Evolutionary conservation across 768 basidiomycete species (phyloP).

Genomic region (Tulasnella calospora): DNA sequence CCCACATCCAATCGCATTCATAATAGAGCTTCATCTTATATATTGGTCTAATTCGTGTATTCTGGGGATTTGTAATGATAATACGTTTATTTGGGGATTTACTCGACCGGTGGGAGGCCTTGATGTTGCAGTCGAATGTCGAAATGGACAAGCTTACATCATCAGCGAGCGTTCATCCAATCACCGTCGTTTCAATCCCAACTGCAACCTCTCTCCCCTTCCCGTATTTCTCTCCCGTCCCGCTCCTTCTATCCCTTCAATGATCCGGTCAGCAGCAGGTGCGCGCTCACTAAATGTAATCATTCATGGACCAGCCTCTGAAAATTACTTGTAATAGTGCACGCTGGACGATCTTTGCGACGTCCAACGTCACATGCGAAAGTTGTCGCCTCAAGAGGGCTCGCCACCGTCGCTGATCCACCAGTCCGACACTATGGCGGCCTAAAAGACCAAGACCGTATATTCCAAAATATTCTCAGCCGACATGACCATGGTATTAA

Average conservation of each 20-base stretch:
- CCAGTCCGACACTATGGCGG: slow-evolving; percentile 91
- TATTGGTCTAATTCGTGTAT: background rate
- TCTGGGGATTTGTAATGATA: background rate
- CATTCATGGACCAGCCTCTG: background rate
- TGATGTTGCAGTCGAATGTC: background rate
- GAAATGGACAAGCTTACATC: background rate
- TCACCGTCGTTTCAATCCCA: slow-evolving; percentile 14
- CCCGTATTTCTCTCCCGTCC: slow-evolving; percentile 14
- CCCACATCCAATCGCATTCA: background rate
- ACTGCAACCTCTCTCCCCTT: slow-evolving; percentile 3
- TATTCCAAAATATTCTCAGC: slow-evolving; percentile 87
- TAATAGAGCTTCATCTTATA: background rate
- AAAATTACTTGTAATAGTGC: background rate
- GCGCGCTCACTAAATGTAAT: background rate
- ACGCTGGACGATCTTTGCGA: slow-evolving; percentile 13
- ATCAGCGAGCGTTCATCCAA: slow-evolving; percentile 1
- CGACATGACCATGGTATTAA: slow-evolving; percentile 89
- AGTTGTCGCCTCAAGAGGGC: slow-evolving; percentile 15
- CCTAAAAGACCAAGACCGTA: slow-evolving; percentile 88
- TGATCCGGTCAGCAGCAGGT: slow-evolving; percentile 12
- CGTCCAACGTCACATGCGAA: slow-evolving; percentile 15
- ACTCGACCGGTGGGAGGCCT: background rate
- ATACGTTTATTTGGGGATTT: background rate
- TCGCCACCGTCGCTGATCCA: slow-evolving; percentile 77
- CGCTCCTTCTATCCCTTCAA: slow-evolving; percentile 1